Base-by-base conservation (phyloP, 306 rosid species). In the Sechiopsis laciniata region DNA sequence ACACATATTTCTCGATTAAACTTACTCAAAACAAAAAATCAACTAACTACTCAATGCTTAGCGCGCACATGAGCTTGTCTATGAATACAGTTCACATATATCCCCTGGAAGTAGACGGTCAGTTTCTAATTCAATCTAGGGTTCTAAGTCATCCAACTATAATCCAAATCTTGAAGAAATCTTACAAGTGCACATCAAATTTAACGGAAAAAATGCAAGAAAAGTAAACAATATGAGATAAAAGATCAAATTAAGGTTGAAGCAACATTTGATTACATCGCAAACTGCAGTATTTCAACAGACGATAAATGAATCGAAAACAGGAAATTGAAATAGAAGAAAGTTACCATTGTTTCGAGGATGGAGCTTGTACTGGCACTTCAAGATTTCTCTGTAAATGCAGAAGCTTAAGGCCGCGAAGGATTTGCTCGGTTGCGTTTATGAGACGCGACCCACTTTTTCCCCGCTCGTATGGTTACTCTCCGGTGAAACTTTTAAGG, bases 301-400 rank as follows among this genome's bases (percentile, higher is more conserved):
- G 19, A 67, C 11, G 48, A 45, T 6, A 67, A 5, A 20, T 6
- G 16, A 68, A 68, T 68, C 40, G 40, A 14, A 48, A 46, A 48
- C 57, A 68, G 12, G 40, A 48, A 68, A 21, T 7, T 20, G 16
- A 46, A 20, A 46, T 0, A 6, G 40, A 10, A 15, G 45, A 69
- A 24, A 51, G 14, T 51, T 70, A 70, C 74, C 74, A 70, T 70
- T 51, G 60, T 16, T 70, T 50, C 24, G 55, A 51, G 46, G 58
- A 48, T 29, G 15, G 74, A 9, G 74, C 24, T 50, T 15, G 21
- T 20, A 22, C 16, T 22, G 15, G 42, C 59, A 70, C 48, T 70
- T 70, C 24, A 50, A 22, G n/a, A 5, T 51, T 24, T 8, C 15
- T 3, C 21, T 51, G 8, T 50, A 11, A 45, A 4, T 10, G 72